Base-by-base conservation (phyloP, 768 basidiomycete genomes). In the Atractiella rhizophila region DNA sequence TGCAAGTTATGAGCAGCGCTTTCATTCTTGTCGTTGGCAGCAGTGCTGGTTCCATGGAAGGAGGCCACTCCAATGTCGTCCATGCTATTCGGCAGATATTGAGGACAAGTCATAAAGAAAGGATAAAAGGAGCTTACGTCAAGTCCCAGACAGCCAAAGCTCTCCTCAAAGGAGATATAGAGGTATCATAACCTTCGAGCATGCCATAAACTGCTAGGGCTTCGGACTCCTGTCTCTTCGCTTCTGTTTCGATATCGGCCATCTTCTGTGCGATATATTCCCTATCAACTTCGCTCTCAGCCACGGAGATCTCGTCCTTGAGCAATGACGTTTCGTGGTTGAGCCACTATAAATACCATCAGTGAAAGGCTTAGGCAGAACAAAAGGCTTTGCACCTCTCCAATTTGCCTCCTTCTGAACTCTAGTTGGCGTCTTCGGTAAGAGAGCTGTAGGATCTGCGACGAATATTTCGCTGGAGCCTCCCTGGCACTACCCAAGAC, bases 61-160 rank as follows among this genome's bases (percentile, higher is more conserved):
- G n/a, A n/a, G 54, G 48, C 24, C n/a, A n/a, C n/a, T n/a, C n/a
- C n/a, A n/a, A n/a, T n/a, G n/a, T n/a, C n/a, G n/a, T n/a, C n/a
- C n/a, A n/a, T n/a, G n/a, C n/a, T n/a, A n/a, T n/a, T 39, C 42
- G 39, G 35, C 27, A 28, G 21, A 16, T 24, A 40, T 9, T 12
- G 3, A 9, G 1, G 28, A n/a, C 15, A 5, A 8, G 35, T 28
- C 4, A 10, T 24, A 4, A 19, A 19, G 28, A 28, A 15, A 27
- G 3, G 2, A 43, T 46, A 25, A 8, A 52, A 41, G 27, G 49
- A 53, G 12, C 60, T 55, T 35, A 59, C 10, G 69, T 79, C 49
- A 98, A 65, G 46, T 85, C 86, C 85, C 85, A 98, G 28, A 96
- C 77, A 35, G 91, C 91, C 39, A 98, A 67, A 2, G 88, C 88